Evolutionary conservation across 139 green algal genomes (phyloP), one percentile per base, ranked within the genome.

Genomic region (Chlamydomonas urium): DNA sequence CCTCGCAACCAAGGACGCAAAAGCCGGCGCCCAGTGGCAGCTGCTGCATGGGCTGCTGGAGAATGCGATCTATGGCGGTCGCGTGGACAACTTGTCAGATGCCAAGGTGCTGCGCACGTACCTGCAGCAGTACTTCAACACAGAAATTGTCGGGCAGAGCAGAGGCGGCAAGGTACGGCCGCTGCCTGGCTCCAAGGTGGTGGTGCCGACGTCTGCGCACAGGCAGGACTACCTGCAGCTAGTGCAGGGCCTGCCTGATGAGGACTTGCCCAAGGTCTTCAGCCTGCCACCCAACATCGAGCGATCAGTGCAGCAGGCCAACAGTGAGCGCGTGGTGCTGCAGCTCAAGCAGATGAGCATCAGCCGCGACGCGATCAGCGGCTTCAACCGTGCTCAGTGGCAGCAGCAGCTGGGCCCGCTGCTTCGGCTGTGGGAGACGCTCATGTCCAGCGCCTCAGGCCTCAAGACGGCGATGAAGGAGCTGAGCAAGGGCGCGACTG

Each of bases 1-100:
- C 0, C 65, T 76, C 3, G 75, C 67, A 36, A 77, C 72, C 34
- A 71, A 71, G 63, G 63, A 63, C 26, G 19, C 8, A 8, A 50
- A 50, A 14, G 42, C 14, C 10, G 77, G 65, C 29, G 45, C 69
- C 4, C 72, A 87, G 69, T 96, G 90, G 90, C 66, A 79, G 68
- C 82, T 87, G 72, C 71, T 94, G 57, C 75, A 85, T 36, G 89
- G 89, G 2, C 78, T 96, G 66, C 79, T 95, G 69, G 75, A 89
- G 70, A 83, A 89, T 37, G 88, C 87, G 65, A 87, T 96, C 36
- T 96, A 96, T 57, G 88, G 90, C 33, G 90, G 89, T 28, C 72
- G 87, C 14, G 78, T 96, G 24, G 88, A 94, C 75, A 90, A 84
- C 66, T 38, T 38, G 2, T 78, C 79, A 29, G 90, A 96, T 73